Evolutionary conservation across 2,329 filamentous ascomycete genomes (phyloP), one percentile per base, ranked within the genome.

Genomic region (Tympanopsis confertula): DNA sequence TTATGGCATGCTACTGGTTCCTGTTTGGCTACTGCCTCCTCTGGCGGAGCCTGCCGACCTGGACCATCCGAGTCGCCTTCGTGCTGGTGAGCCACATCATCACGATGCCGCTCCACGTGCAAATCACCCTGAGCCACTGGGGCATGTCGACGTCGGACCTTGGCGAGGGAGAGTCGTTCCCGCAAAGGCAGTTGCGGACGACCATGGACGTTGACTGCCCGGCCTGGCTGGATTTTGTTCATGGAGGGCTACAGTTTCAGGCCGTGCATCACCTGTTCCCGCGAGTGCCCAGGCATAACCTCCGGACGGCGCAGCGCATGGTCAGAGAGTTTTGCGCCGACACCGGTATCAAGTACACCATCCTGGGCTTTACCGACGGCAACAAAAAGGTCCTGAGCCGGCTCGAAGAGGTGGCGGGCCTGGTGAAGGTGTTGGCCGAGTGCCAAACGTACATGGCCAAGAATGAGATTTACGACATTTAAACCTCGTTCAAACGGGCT

Each of bases 131-230:
- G 5, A 78, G 72, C 1, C 80, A 85, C 57, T 84, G 79, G 65
- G 79, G 74, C 42, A 85, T 83, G 78, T 75, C 73, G 18, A 81
- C 75, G 2, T 59, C 71, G 0, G 74, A 82, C 43, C 63, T 82
- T 2, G 77, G 77, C 41, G 67, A 73, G 35, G 61, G 65, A 39
- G 79, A 84, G 51, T 79, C 74, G 1, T 84, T 83, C 50, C 65
- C 78, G 0, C 77, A 82, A 58, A 74, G 75, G 48, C 78, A 81
- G 66, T 60, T 84, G 26, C 68, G 79, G 33, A 84, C 79, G 3
- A 83, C 78, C 19, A 82, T 84, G 78, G 80, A 85, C 48, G 73
- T 85, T 35, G 77, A 82, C 47, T 84, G 79, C 55, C 80, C 80
- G 0, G 60, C 66, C 18, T 85, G 79, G 80, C 59, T 85, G 19